Conservation (phyloP, 2,329 filamentous ascomycete genomes). For the Chalaropsis thielavioides region DNA sequence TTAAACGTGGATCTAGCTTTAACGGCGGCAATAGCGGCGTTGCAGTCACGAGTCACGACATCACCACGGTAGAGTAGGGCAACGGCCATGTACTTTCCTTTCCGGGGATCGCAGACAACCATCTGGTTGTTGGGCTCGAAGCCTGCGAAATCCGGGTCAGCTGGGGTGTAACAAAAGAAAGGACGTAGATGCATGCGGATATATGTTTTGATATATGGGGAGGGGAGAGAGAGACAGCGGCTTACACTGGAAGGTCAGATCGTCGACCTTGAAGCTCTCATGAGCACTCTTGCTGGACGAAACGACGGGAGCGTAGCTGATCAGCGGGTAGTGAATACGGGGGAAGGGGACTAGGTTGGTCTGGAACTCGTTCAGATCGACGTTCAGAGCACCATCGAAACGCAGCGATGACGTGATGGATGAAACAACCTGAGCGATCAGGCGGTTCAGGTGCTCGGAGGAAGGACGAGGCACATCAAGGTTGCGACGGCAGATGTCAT, state of each 20-base stretch:
- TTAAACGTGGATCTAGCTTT: slow-evolving; percentile 61
- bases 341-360: slow-evolving; percentile 62
- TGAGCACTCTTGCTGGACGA: slow-evolving; percentile 64
- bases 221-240: slow-evolving; percentile 19
- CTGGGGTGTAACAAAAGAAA: neutral
- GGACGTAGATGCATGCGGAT: too few species aligned
- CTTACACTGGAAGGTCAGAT: slow-evolving; percentile 60
- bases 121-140: slow-evolving; percentile 70
- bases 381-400: slow-evolving; percentile 58
- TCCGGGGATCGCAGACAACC: slow-evolving; percentile 60
- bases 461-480: slow-evolving; percentile 54
- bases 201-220: too few species aligned
- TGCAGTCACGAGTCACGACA: slow-evolving; percentile 56
- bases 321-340: slow-evolving; percentile 59
- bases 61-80: slow-evolving; percentile 59
- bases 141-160: slow-evolving; percentile 29
- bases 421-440: slow-evolving; percentile 61
- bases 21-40: slow-evolving; percentile 48
- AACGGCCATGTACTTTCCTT: slow-evolving; percentile 65
- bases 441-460: slow-evolving; percentile 57
- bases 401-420: slow-evolving; percentile 60
- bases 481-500: slow-evolving; percentile 60
- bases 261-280: slow-evolving; percentile 75
- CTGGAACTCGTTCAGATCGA: slow-evolving; percentile 66
- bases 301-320: slow-evolving; percentile 58